Evolutionary conservation across 306 rosid species (phyloP).

Genomic region (Castanea crenata): DNA sequence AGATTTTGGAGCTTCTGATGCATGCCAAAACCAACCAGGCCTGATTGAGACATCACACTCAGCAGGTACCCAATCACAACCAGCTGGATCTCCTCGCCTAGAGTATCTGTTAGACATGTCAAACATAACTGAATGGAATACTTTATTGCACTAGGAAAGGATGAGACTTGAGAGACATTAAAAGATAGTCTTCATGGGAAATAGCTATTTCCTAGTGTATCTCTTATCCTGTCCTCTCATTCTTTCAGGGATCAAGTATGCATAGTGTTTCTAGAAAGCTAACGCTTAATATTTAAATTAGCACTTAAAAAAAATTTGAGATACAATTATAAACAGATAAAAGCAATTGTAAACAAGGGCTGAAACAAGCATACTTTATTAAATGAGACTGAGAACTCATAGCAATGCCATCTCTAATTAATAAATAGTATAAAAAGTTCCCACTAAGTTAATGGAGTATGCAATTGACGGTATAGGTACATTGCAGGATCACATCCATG

Average conservation of each 20-base stretch:
- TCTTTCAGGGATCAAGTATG: neutral
- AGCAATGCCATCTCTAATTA: neutral
- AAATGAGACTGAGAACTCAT: neutral
- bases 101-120: slow-evolving; percentile 53
- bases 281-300: neutral
- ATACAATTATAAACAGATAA: neutral
- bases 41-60: slow-evolving; percentile 89
- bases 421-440: neutral
- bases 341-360: neutral
- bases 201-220: neutral
- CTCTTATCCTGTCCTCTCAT: neutral
- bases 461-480: neutral
- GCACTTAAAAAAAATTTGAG: neutral
- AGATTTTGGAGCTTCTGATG: slow-evolving; percentile 73
- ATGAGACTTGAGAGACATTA: no score
- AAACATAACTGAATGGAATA: slow-evolving; percentile 13
- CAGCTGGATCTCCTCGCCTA: slow-evolving; percentile 61
- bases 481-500: neutral
- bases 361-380: neutral
- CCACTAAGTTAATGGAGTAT: neutral
- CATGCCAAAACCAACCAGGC: slow-evolving; percentile 95
- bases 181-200: neutral
- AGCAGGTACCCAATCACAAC: slow-evolving; percentile 83
- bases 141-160: no score
- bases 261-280: neutral